Percentiles rank a stretch among this genome's conserved stretches.
phyloP scores from a whole-genome alignment of 2,329 filamentous ascomycete genomes.

The Verticillium albo-atrum region DNA sequence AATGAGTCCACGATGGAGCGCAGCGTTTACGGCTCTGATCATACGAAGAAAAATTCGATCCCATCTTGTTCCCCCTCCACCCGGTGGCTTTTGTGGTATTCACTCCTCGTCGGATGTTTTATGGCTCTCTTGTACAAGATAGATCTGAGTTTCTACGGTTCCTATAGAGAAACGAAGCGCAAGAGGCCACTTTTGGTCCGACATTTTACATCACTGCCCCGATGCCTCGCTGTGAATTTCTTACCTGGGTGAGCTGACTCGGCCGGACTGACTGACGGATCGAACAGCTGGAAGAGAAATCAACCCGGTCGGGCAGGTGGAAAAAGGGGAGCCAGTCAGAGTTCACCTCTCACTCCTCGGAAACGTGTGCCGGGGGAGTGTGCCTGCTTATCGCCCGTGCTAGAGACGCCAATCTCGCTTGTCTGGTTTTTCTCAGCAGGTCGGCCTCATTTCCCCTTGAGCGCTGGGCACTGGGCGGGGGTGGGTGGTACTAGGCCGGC shows the following conservation, averaged over 20 bases:
- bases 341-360: neutral
- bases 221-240: neutral
- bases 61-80: slow-evolving; percentile 9
- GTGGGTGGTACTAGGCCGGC: no score
- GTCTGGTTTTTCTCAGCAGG: neutral
- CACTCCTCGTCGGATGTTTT: slow-evolving; percentile 17
- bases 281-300: neutral
- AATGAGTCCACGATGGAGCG: slow-evolving; percentile 15
- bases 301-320: neutral
- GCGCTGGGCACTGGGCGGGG: no score
- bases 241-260: neutral
- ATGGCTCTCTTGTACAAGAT: slow-evolving; percentile 27
- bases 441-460: neutral
- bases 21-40: slow-evolving; percentile 4
- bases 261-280: neutral
- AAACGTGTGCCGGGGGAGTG: neutral
- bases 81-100: slow-evolving; percentile 12
- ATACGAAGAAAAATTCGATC: slow-evolving; percentile 1
- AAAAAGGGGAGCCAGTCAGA: neutral
- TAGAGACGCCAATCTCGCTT: neutral
- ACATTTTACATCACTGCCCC: slow-evolving; percentile 11
- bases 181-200: slow-evolving; percentile 35
- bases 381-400: neutral
- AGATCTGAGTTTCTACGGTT: slow-evolving; percentile 10
- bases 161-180: slow-evolving; percentile 23